Percentiles rank a stretch among this genome's conserved stretches.
These are phyloP conservation scores for Diaporthe velutina DNA, from an alignment of 2,329 filamentous ascomycete genomes.

Conservation along the genomic window DNA sequence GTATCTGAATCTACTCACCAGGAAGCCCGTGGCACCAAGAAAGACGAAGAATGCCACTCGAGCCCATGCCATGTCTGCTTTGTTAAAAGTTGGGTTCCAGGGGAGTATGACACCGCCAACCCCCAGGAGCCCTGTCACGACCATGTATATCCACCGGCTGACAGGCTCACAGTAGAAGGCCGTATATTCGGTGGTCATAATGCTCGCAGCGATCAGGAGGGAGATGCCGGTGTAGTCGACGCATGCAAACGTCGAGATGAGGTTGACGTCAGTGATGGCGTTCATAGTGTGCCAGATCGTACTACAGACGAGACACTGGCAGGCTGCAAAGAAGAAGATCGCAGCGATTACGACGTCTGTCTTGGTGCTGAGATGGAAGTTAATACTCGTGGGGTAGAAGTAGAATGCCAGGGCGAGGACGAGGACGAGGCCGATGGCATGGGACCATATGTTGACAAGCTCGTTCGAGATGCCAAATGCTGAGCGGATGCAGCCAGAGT, in stretches of 20 bases:
- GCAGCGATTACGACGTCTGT: slow-evolving; percentile 91
- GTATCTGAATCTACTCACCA: slow-evolving; percentile 51
- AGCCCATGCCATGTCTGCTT: slow-evolving; percentile 90
- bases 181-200: slow-evolving; percentile 98
- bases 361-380: slow-evolving; percentile 89
- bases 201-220: slow-evolving; percentile 92
- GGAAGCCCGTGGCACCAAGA: slow-evolving; percentile 87
- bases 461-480: slow-evolving; percentile 92
- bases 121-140: slow-evolving; percentile 83
- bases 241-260: slow-evolving; percentile 96
- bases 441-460: slow-evolving; percentile 97
- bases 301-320: slow-evolving; percentile 94
- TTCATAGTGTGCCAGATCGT: slow-evolving; percentile 99
- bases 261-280: slow-evolving; percentile 88
- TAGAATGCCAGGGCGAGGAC: slow-evolving; percentile 93
- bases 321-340: slow-evolving; percentile 95
- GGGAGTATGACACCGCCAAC: slow-evolving; percentile 90
- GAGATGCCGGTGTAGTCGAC: slow-evolving; percentile 99
- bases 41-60: slow-evolving; percentile 93
- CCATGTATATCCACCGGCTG: slow-evolving; percentile 89
- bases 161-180: slow-evolving; percentile 97
- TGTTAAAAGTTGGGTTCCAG: slow-evolving; percentile 97
- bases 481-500: slow-evolving; percentile 88
- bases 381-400: slow-evolving; percentile 90
- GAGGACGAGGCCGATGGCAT: slow-evolving; percentile 88